These are phyloP conservation scores for Ploettnerulaceae sp. DNA, from an alignment of 2,329 filamentous ascomycete genomes.

Conservation along the genomic window DNA sequence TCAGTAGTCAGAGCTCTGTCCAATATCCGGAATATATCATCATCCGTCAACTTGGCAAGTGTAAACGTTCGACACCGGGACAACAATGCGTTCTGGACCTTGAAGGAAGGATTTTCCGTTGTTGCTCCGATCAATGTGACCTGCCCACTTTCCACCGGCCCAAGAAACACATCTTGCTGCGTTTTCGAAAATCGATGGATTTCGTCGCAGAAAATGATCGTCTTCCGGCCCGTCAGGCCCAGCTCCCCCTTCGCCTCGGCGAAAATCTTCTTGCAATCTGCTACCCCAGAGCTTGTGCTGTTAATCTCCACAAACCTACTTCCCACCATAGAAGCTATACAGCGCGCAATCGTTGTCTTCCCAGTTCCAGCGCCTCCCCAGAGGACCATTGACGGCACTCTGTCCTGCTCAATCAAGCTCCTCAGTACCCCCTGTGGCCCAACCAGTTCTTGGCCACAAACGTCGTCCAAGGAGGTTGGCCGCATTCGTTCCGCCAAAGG, in stretches of 20 bases:
- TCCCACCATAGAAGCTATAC: slow-evolving; percentile 77
- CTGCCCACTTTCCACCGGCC: slow-evolving; percentile 83
- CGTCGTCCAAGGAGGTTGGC: slow-evolving; percentile 75
- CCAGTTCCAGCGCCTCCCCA: slow-evolving; percentile 81
- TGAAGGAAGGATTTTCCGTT: slow-evolving; percentile 95
- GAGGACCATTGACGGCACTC: slow-evolving; percentile 90
- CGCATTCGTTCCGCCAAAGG: slow-evolving; percentile 94
- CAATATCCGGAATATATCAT: slow-evolving; percentile 70
- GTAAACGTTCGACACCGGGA: slow-evolving; percentile 91
- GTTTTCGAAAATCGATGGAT: slow-evolving; percentile 57
- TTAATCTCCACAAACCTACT: slow-evolving; percentile 94
- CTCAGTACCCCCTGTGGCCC: slow-evolving; percentile 79
- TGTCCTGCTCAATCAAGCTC: slow-evolving; percentile 77
- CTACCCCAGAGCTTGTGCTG: slow-evolving; percentile 81
- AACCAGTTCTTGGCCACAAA: slow-evolving; percentile 88
- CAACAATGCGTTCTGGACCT: slow-evolving; percentile 80
- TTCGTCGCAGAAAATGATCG: slow-evolving; percentile 96
- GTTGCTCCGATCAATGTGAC: slow-evolving; percentile 93
- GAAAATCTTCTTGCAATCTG: slow-evolving; percentile 90
- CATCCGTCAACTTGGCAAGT: slow-evolving; percentile 65
- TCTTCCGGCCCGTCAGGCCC: slow-evolving; percentile 76
- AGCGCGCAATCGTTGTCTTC: slow-evolving; percentile 87
- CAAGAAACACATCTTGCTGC: slow-evolving; percentile 92
- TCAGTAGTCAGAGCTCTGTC: slow-evolving; percentile 67
- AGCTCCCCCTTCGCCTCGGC: slow-evolving; percentile 77